Evolutionary conservation across 2,329 filamentous ascomycete genomes (phyloP), one percentile per base, ranked within the genome.

Genomic region (Phaeosphaeriaceae sp.): DNA sequence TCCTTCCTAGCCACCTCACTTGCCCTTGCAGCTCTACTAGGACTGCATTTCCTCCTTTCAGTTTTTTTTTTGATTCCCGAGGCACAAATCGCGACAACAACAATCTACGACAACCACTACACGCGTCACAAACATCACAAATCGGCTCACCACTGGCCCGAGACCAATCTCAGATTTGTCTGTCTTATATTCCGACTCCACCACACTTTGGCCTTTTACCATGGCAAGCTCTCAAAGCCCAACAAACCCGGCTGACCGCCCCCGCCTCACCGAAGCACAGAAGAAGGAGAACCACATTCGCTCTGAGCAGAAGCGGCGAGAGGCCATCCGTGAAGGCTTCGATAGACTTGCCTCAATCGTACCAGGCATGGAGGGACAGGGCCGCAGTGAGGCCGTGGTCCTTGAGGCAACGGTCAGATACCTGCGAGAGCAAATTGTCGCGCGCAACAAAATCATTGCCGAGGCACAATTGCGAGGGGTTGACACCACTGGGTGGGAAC

Each of bases 331-430:
- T 38, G 86, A 90, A 50, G 90, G 89, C 48, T 96, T 95, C 70
- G 90, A 96, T 71, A 83, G 86, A 28, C 81, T 96, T 20, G 89
- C 89, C 13, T 83, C 87, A 44, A 81, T 95, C 26, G 90, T 96
- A 1, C 92, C 92, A 0, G 90, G 89, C 0, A 80, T 95, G 44
- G 83, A 90, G 63, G 92, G 92, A 1, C 88, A 92, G 66, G 92
- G 89, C 1, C 85, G 91, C 37, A 94, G 90, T 56, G 92, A 96
- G 72, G 90, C 89, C 21, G 80, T 91, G 15, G 90, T 96, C n/a
- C 79, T 96, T 17, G 84, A 86, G 55, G 73, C 72, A 18, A 78
- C 77, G 1, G 73, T 80, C 46, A 69, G 73, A 37, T 73, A 71
- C 60, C 74, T 79, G 66, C 62, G 70, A 46, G 68, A 76, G 42